Evolutionary conservation across 371 early-diverging fungal genomes (phyloP).

Genomic region (Syncephalastrum monosporum): DNA sequence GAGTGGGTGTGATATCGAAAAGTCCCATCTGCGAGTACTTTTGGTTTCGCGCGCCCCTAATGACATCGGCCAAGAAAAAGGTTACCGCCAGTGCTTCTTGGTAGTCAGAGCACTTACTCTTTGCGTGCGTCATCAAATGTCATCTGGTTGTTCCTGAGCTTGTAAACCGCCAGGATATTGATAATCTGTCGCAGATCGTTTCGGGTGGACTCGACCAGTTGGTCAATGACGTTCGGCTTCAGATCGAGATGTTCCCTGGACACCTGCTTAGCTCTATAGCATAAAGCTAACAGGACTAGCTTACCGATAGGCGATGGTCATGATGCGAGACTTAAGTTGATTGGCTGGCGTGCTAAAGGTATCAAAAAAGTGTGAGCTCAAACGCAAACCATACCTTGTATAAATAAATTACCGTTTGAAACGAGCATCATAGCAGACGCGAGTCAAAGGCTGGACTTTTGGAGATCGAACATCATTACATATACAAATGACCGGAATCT

Average conservation of each 20-base stretch:
- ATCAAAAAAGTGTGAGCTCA: slow-evolving; percentile 55
- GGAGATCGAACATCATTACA: slow-evolving; percentile 95
- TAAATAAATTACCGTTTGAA: slow-evolving; percentile 76
- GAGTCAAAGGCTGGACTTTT: slow-evolving; percentile 90
- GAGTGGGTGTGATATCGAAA: slow-evolving; percentile 83
- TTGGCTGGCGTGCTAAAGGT: slow-evolving; percentile 38
- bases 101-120: slow-evolving; percentile 46
- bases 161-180: slow-evolving; percentile 91
- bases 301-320: slow-evolving; percentile 74
- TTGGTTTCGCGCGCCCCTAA: slow-evolving; percentile 54
- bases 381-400: slow-evolving; percentile 50
- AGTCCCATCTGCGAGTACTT: slow-evolving; percentile 80
- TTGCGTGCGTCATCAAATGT: slow-evolving; percentile 80
- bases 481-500: slow-evolving; percentile 98
- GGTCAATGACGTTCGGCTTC: slow-evolving; percentile 81
- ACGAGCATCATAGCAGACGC: slow-evolving; percentile 87
- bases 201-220: slow-evolving; percentile 81
- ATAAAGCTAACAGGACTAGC: background rate
- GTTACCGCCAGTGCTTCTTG: slow-evolving; percentile 5
- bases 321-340: slow-evolving; percentile 71
- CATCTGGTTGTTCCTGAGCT: slow-evolving; percentile 66
- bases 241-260: slow-evolving; percentile 79
- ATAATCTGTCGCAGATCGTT: slow-evolving; percentile 99
- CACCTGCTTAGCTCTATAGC: slow-evolving; percentile 10
- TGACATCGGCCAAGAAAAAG: background rate